A percentile compares a stretch with the other conserved stretches of the same genome.
Conservation (phyloP, 257 asterid genomes). For the Voacanga thouarsii region DNA sequence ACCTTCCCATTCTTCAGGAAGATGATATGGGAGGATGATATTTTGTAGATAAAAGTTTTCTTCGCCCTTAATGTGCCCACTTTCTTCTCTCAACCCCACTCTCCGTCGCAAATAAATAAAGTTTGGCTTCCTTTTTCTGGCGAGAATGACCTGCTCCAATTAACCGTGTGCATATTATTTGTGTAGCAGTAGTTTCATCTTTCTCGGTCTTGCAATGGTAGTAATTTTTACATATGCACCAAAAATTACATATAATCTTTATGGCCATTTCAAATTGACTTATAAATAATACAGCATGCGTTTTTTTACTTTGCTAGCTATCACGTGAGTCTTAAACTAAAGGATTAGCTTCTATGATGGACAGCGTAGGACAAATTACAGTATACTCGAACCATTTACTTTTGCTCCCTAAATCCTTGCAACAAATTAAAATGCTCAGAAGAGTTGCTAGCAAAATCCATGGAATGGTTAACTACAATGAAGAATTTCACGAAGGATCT, state of each 20-base stretch:
- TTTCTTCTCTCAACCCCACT: neutral
- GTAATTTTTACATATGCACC: neutral
- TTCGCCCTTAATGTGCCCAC: neutral
- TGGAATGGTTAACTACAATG: neutral
- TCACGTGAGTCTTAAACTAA: neutral
- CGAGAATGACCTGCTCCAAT: neutral
- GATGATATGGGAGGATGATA: conserved; percentile 22
- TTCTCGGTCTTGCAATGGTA: no score
- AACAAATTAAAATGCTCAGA: neutral
- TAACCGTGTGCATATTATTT: no score
- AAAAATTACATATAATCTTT: neutral
- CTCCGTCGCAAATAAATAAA: neutral
- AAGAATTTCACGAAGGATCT: conserved; percentile 19
- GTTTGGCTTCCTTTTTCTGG: neutral
- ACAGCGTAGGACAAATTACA: neutral
- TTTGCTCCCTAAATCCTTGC: neutral
- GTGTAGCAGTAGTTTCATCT: no score
- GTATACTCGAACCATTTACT: neutral
- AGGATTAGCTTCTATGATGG: neutral
- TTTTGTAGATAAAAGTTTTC: conserved; percentile 41
- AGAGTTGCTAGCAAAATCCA: neutral
- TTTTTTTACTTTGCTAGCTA: neutral
- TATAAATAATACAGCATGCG: neutral
- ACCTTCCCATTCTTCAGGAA: conserved; percentile 18
- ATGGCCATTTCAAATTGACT: neutral